Conservation (phyloP, 495 filamentous ascomycete species). For the Neurospora tetraspora region DNA sequence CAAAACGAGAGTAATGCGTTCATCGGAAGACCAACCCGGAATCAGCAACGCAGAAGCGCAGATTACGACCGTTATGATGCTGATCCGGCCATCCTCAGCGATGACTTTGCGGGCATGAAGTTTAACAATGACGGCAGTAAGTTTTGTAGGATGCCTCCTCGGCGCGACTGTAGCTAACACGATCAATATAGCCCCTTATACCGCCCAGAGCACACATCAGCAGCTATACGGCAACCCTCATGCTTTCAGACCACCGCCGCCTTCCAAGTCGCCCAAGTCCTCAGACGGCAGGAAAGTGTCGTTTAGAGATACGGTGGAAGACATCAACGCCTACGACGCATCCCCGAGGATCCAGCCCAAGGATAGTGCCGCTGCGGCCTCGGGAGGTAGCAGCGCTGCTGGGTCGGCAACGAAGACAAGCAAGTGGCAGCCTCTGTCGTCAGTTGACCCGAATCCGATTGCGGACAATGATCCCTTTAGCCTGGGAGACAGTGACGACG, state of each 20-base stretch:
- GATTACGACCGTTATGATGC: constrained; percentile 90
- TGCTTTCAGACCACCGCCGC: constrained; percentile 65
- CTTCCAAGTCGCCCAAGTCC: constrained; percentile 47
- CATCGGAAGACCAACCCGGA: constrained; percentile 28
- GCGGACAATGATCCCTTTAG: constrained; percentile 93
- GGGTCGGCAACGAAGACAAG: constrained; percentile 48
- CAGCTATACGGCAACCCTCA: constrained; percentile 68
- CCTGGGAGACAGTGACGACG: constrained; percentile 90
- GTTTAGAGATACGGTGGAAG: constrained; percentile 66
- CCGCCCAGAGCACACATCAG: constrained; percentile 19
- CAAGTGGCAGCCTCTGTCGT: constrained; percentile 94
- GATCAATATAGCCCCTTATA: neutral
- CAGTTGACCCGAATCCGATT: constrained; percentile 78
- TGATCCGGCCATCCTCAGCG: constrained; percentile 81
- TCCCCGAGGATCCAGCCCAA: constrained; percentile 40
- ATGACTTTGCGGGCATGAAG: constrained; percentile 86
- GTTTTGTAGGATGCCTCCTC: constrained; percentile 25
- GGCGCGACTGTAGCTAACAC: constrained; percentile 2
- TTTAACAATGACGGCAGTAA: constrained; percentile 62
- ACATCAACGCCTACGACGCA: constrained; percentile 66
- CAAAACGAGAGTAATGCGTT: constrained; percentile 19
- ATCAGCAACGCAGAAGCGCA: constrained; percentile 53
- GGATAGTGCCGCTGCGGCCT: constrained; percentile 6
- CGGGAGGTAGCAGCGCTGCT: constrained; percentile 14
- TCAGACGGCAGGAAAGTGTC: constrained; percentile 61